A percentile compares a stretch with the other conserved stretches of the same genome.
phyloP scores from a whole-genome alignment of 176 grass and related monocot species.

The Aegilops sharonensis region DNA sequence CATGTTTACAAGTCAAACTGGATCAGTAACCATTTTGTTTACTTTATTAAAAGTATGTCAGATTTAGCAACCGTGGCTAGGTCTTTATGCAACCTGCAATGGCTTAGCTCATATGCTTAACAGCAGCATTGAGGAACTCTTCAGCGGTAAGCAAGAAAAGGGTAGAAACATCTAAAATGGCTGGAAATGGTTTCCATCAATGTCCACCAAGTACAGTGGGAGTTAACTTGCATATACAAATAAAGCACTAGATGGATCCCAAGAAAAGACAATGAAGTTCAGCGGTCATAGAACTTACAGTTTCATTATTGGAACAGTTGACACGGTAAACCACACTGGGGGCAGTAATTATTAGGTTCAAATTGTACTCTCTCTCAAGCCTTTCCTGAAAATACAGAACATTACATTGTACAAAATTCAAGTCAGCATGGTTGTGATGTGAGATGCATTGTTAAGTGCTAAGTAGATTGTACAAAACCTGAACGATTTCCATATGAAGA shows the following conservation, averaged over 20 bases:
- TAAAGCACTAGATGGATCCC: background rate
- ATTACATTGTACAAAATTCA: slow-evolving; percentile 27
- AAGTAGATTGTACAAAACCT: slow-evolving; percentile 55
- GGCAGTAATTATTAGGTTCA: slow-evolving; percentile 96
- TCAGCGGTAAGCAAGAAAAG: slow-evolving; percentile 18
- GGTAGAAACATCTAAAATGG: background rate
- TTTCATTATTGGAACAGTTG: slow-evolving; percentile 70
- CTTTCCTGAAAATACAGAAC: slow-evolving; percentile 79
- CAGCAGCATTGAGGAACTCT: background rate
- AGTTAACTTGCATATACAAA: slow-evolving; percentile 13
- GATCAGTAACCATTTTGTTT: background rate
- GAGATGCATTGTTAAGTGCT: slow-evolving; percentile 28
- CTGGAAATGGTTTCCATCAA: slow-evolving; percentile 8
- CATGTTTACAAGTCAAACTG: slow-evolving; percentile 11
- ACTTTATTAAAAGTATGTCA: background rate
- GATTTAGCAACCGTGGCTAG: background rate
- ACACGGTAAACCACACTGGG: slow-evolving; percentile 97
- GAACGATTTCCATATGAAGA: slow-evolving; percentile 99
- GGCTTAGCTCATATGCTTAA: background rate
- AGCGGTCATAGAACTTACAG: slow-evolving; percentile 47
- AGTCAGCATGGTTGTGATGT: slow-evolving; percentile 20
- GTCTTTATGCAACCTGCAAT: background rate
- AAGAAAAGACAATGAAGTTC: background rate
- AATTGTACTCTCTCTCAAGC: slow-evolving; percentile 96
- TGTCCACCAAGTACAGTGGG: slow-evolving; percentile 1